Evolutionary conservation across 257 asterid species (phyloP).

Genomic region (Primulina eburnea): DNA sequence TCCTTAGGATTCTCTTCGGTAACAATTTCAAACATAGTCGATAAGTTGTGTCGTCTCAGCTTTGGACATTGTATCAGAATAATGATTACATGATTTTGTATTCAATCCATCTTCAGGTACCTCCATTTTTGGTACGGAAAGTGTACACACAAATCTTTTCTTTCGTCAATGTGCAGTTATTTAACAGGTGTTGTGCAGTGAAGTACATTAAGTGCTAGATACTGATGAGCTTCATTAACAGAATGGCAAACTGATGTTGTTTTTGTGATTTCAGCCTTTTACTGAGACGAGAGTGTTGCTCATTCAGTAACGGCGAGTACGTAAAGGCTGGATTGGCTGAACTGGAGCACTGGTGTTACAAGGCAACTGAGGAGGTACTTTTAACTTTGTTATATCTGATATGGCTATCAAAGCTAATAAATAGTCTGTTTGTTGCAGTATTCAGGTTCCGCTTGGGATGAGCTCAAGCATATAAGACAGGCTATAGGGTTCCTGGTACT

Average conservation of each 20-base stretch:
- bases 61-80: background rate
- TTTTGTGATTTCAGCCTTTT: conserved; percentile 57
- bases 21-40: background rate
- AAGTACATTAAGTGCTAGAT: conserved; percentile 15
- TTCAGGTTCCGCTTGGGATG: conserved; percentile 99
- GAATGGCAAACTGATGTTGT: conserved; percentile 17
- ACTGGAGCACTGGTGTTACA: conserved; percentile 98
- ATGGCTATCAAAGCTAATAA: conserved; percentile 30
- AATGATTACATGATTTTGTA: background rate
- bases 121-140: conserved; percentile 91
- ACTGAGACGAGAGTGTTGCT: conserved; percentile 98
- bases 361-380: conserved; percentile 93
- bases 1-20: background rate
- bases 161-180: conserved; percentile 91
- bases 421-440: conserved; percentile 54
- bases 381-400: conserved; percentile 11
- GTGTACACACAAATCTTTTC: conserved; percentile 94
- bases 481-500: conserved; percentile 98
- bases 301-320: conserved; percentile 97
- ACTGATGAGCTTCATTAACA: conserved; percentile 10
- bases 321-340: conserved; percentile 99
- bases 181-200: conserved; percentile 67
- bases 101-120: conserved; percentile 60
- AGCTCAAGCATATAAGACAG: conserved; percentile 97
- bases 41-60: background rate